These are phyloP conservation scores for Penicillium maclennaniae DNA, from an alignment of 495 filamentous ascomycete genomes.

Conservation along the genomic window DNA sequence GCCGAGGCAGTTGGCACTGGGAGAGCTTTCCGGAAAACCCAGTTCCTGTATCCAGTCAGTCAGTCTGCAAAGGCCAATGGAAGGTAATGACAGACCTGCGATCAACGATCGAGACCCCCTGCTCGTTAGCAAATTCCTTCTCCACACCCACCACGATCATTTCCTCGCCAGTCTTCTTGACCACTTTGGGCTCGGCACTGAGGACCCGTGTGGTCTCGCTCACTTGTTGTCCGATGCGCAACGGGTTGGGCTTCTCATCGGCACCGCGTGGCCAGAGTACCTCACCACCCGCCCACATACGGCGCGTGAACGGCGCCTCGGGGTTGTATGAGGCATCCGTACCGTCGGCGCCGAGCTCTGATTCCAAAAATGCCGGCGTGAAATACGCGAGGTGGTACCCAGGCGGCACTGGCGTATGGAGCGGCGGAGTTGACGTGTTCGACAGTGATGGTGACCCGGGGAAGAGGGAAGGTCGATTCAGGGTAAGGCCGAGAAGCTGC, in stretches of 20 bases:
- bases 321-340: slow-evolving; percentile 70
- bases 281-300: slow-evolving; percentile 78
- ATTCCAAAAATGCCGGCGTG: slow-evolving; percentile 53
- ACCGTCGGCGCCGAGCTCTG: slow-evolving; percentile 61
- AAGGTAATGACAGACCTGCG: slow-evolving; percentile 34
- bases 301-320: slow-evolving; percentile 56
- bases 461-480: slow-evolving; percentile 45
- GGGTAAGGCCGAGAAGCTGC: slow-evolving; percentile 50
- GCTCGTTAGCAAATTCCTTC: slow-evolving; percentile 52
- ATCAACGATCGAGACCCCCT: slow-evolving; percentile 52
- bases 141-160: slow-evolving; percentile 65
- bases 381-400: slow-evolving; percentile 76
- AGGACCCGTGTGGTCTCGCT: slow-evolving; percentile 55
- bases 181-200: slow-evolving; percentile 47
- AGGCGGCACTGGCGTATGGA: slow-evolving; percentile 50
- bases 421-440: slow-evolving; percentile 18
- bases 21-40: slow-evolving; percentile 56
- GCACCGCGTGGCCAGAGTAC: slow-evolving; percentile 45
- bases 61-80: neutral
- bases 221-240: slow-evolving; percentile 52
- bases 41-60: slow-evolving; percentile 39
- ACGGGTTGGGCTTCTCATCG: slow-evolving; percentile 32
- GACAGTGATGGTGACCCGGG: slow-evolving; percentile 28
- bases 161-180: slow-evolving; percentile 52
- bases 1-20: slow-evolving; percentile 21